Conservation (phyloP, 2,329 filamentous ascomycete species). For the Fusarium humuli region DNA sequence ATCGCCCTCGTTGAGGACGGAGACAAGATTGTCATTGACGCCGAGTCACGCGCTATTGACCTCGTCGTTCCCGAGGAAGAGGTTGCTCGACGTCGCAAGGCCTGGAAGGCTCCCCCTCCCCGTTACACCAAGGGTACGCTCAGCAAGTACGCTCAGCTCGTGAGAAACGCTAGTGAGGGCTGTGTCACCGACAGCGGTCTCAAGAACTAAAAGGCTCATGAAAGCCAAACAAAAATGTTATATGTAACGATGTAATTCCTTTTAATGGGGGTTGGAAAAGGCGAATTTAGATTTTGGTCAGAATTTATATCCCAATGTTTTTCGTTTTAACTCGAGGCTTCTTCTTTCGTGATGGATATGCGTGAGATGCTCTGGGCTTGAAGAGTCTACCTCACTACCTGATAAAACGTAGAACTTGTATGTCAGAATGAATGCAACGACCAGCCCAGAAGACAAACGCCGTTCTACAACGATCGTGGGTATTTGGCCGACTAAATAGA, state of each 20-base stretch:
- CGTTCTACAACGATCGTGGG: conserved; percentile 23
- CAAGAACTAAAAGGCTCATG: conserved; percentile 31
- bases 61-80: conserved; percentile 75
- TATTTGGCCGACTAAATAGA: conserved; percentile 23
- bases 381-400: conserved; percentile 24
- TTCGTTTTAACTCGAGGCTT: background rate
- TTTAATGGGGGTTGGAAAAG: conserved; percentile 46
- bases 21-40: conserved; percentile 84
- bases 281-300: conserved; percentile 44
- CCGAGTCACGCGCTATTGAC: conserved; percentile 77
- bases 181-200: conserved; percentile 66
- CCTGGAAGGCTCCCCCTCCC: conserved; percentile 71
- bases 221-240: conserved; percentile 17
- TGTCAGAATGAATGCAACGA: conserved; percentile 4
- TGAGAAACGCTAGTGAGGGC: conserved; percentile 69
- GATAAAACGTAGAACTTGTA: conserved; percentile 1
- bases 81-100: conserved; percentile 65
- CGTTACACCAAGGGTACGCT: conserved; percentile 73
- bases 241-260: conserved; percentile 41
- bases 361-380: conserved; percentile 6
- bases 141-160: conserved; percentile 74
- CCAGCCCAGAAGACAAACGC: background rate
- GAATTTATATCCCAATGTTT: conserved; percentile 33
- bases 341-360: background rate
- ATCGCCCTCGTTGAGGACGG: conserved; percentile 86